Evolutionary conservation across 31 red algal genomes (phyloP).

Genomic region (Pterothamnion heteromorphum): DNA sequence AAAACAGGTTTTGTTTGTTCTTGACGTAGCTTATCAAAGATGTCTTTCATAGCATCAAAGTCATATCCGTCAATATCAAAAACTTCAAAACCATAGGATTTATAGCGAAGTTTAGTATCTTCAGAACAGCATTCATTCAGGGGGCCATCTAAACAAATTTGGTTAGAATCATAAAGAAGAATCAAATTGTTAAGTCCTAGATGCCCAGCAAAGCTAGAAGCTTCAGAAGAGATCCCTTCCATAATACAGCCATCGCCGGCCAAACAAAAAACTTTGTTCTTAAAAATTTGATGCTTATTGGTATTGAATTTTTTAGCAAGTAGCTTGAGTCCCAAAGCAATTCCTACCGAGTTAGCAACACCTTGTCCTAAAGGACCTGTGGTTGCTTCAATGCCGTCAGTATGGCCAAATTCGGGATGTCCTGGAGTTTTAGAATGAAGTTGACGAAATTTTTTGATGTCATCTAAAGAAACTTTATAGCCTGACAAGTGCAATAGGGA

Average conservation of each 20-base stretch:
- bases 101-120: slow-evolving; percentile 76
- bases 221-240: slow-evolving; percentile 93
- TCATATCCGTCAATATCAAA: slow-evolving; percentile 75
- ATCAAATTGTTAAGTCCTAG: slow-evolving; percentile 83
- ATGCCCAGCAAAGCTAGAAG: slow-evolving; percentile 89
- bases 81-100: slow-evolving; percentile 97
- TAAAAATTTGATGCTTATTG: slow-evolving; percentile 63
- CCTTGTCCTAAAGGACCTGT: slow-evolving; percentile 95
- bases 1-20: slow-evolving; percentile 83
- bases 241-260: slow-evolving; percentile 85
- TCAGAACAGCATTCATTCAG: no score
- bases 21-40: slow-evolving; percentile 67
- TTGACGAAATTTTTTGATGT: slow-evolving; percentile 91
- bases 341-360: slow-evolving; percentile 82
- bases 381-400: slow-evolving; percentile 83
- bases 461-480: slow-evolving; percentile 64
- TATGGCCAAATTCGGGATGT: slow-evolving; percentile 90
- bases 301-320: slow-evolving; percentile 78
- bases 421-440: slow-evolving; percentile 66
- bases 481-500: slow-evolving; percentile 81
- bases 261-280: slow-evolving; percentile 82
- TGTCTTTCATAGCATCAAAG: slow-evolving; percentile 66
- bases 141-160: no score
- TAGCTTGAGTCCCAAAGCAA: slow-evolving; percentile 78
- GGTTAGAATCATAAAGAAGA: slow-evolving; percentile 92